phyloP scores from a whole-genome alignment of 2,329 filamentous ascomycete species.

The Fusarium neocosmosporiellum region DNA sequence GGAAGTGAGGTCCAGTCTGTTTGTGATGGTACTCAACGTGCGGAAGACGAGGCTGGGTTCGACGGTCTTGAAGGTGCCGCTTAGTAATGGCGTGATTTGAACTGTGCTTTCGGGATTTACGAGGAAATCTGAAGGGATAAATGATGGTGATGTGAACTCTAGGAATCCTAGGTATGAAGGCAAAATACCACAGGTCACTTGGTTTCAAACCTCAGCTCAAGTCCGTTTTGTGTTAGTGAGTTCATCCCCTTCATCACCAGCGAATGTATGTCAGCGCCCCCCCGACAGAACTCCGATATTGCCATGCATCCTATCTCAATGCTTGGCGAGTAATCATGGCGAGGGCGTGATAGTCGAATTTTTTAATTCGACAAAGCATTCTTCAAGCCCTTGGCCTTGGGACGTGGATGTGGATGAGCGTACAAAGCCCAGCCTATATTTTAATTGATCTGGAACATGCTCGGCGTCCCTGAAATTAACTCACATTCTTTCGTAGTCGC shows the following conservation, averaged over 20 bases:
- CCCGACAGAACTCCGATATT: background rate
- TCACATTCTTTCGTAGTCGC: background rate
- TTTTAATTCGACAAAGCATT: background rate
- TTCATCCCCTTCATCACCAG: constrained; percentile 99
- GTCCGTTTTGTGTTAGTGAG: constrained; percentile 77
- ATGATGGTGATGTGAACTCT: background rate
- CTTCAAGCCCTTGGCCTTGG: background rate
- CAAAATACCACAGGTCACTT: background rate
- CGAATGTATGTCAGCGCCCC: constrained; percentile 76
- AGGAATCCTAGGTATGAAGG: background rate
- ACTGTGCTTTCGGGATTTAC: background rate
- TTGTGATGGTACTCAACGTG: background rate
- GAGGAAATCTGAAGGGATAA: background rate
- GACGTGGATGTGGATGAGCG: background rate
- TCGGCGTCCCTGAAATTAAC: background rate
- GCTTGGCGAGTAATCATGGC: background rate
- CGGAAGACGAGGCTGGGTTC: background rate
- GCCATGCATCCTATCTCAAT: background rate
- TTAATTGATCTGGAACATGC: background rate
- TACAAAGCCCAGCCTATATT: background rate
- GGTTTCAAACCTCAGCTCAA: background rate
- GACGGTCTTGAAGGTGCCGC: background rate
- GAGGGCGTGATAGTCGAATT: background rate
- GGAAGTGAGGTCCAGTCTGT: background rate
- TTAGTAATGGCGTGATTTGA: background rate